phyloP scores from a whole-genome alignment of 2,329 filamentous ascomycete species.

The Hypocreales sp. region DNA sequence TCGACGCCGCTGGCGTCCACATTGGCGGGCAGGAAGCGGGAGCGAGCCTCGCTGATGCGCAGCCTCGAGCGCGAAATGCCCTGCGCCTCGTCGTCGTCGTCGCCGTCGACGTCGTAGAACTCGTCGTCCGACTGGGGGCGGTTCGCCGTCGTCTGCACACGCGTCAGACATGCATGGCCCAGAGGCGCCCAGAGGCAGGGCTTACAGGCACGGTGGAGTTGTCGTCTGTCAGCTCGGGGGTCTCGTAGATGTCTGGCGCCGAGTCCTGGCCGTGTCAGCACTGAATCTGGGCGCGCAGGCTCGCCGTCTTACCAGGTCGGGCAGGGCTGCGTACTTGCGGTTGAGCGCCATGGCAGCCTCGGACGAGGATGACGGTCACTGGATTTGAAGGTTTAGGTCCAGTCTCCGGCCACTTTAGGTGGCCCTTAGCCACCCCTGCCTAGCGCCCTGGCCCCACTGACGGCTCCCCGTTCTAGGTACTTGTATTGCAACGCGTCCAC shows the following conservation, averaged over 20 bases:
- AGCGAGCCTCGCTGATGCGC: conserved; percentile 64
- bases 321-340: conserved; percentile 68
- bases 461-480: no score
- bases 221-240: conserved; percentile 81
- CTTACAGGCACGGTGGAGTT: conserved; percentile 69
- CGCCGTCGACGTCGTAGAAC: conserved; percentile 46
- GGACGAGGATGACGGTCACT: background rate
- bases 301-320: conserved; percentile 53
- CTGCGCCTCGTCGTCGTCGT: conserved; percentile 47
- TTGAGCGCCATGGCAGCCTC: conserved; percentile 48
- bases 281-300: conserved; percentile 3
- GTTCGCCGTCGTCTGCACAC: conserved; percentile 34
- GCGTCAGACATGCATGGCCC: conserved; percentile 8
- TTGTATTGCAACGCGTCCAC: no score
- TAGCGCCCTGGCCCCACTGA: no score
- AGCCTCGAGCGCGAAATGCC: conserved; percentile 65
- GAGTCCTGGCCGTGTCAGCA: conserved; percentile 47
- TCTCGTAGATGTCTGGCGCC: conserved; percentile 92
- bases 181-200: conserved; percentile 3
- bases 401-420: no score
- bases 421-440: no score
- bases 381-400: background rate
- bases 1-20: conserved; percentile 69
- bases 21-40: conserved; percentile 58
- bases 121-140: conserved; percentile 46